Evolutionary conservation across 2,329 filamentous ascomycete genomes (phyloP), one percentile per base, ranked within the genome.

Genomic region (Triangularia verruculosa): DNA sequence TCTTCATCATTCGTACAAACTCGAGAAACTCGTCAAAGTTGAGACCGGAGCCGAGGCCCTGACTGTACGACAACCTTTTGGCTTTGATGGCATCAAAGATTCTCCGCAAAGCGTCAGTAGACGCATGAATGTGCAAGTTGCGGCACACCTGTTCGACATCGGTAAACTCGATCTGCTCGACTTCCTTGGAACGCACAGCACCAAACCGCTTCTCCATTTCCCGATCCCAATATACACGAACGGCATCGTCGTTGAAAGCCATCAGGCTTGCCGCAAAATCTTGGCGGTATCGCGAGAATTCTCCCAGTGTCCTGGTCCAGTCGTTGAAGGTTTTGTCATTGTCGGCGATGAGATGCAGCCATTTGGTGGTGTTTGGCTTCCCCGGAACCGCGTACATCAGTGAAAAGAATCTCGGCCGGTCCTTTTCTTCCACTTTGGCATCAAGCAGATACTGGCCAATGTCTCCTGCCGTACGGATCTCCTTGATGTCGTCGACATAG

Each of bases 401-500:
- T 27, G 93, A 96, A 72, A 98, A 94, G 85, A 93, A 96, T 13
- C 87, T 86, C 7, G 83, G 78, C 70, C 93, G 89, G 43, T 87
- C 84, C 5, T 85, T 79, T 59, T 89, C 84, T 0, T 88, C 79
- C 22, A 95, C 80, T 43, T 87, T 86, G 72, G 90, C 91, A 75
- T 97, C 93, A 71, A 94, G 88, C 51, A 92, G 89, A 74, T 97
- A 96, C 74, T 96, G 94, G 63, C 91, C 87, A 17, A 94, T 92
- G 73, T 98, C 92, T 12, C 85, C 85, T 17, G 92, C 93, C 32
- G 89, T 87, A 66, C 93, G 88, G 56, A 98, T 93, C 72, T 97
- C 93, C 72, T 91, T 90, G 71, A 99, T 94, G 74, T 98, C 93
- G 72, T 99, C 95, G 67, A 99, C 91, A 75, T 96, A 96, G 68